These are phyloP conservation scores for Senecio squalidus DNA, from an alignment of 140 eudicot genomes.

Conservation along the genomic window DNA sequence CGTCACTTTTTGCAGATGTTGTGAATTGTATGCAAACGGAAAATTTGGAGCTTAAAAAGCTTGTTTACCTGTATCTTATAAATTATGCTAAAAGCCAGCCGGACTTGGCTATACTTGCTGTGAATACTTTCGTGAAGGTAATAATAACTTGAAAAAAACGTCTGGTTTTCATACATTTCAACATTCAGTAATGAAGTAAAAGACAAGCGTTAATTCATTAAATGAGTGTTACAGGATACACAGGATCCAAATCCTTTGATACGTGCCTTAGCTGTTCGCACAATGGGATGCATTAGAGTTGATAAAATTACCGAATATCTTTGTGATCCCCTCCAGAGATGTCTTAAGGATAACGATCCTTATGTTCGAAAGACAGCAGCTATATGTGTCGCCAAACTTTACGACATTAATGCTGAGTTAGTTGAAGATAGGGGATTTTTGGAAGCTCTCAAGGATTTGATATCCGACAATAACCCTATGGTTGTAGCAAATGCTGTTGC, in stretches of 20 bases:
- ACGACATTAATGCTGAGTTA: slow-evolving; percentile 88
- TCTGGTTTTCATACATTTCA: too few species aligned
- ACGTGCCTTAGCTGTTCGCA: slow-evolving; percentile 93
- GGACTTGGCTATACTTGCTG: slow-evolving; percentile 88
- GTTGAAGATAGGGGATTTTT: slow-evolving; percentile 95
- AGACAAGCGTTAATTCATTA: too few species aligned
- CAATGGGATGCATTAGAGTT: slow-evolving; percentile 98
- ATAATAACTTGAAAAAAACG: too few species aligned
- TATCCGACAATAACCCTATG: slow-evolving; percentile 97
- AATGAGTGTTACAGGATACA: slow-evolving; percentile 50
- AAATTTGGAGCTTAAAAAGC: slow-evolving; percentile 90
- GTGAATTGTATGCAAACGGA: slow-evolving; percentile 93
- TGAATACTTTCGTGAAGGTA: slow-evolving; percentile 96
- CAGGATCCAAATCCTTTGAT: slow-evolving; percentile 97
- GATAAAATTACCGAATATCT: slow-evolving; percentile 91
- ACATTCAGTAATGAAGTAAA: too few species aligned
- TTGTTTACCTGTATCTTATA: slow-evolving; percentile 76
- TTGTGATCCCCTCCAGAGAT: slow-evolving; percentile 96
- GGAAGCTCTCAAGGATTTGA: slow-evolving; percentile 79
- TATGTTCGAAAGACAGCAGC: slow-evolving; percentile 98
- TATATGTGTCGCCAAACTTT: slow-evolving; percentile 93
- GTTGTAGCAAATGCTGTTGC: slow-evolving; percentile 98
- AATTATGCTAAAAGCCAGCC: slow-evolving; percentile 91
- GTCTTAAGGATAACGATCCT: slow-evolving; percentile 97
- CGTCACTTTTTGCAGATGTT: slow-evolving; percentile 86